Evolutionary conservation across 129 eudicot species (phyloP).

Genomic region (Lactuca sativa): DNA sequence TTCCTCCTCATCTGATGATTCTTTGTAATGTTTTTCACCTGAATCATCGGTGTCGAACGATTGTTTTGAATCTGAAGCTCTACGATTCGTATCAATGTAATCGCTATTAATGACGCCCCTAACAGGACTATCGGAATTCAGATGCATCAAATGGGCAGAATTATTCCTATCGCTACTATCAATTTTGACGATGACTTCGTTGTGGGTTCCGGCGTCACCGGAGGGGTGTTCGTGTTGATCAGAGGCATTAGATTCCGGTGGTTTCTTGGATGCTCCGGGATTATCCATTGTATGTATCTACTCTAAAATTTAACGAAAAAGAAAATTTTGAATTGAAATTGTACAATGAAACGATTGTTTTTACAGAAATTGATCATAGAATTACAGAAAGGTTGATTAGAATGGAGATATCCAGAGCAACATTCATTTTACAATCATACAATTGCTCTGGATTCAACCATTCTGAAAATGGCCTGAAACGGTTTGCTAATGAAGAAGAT

Average conservation of each 20-base stretch:
- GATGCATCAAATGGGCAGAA: not conserved
- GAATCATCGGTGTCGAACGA: slow-evolving; percentile 33
- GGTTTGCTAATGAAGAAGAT: slow-evolving; percentile 8
- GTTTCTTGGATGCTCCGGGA: slow-evolving; percentile 5
- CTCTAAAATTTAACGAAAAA: not conserved
- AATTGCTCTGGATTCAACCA: slow-evolving; percentile 43
- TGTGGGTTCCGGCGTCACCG: not conserved
- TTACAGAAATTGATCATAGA: not conserved
- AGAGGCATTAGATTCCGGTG: slow-evolving; percentile 19
- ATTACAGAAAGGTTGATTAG: slow-evolving; percentile 10
- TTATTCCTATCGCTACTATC: slow-evolving; percentile 15
- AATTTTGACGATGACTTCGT: slow-evolving; percentile 34
- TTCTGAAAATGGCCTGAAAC: slow-evolving; percentile 32
- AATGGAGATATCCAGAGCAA: slow-evolving; percentile 44
- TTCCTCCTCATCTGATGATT: slow-evolving; percentile 16
- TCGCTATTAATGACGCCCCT: slow-evolving; percentile 19
- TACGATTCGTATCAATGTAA: not conserved
- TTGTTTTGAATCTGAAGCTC: slow-evolving; percentile 26
- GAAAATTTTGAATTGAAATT: not conserved
- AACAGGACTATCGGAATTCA: slow-evolving; percentile 29
- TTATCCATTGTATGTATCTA: slow-evolving; percentile 23
- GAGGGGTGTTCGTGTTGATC: not conserved
- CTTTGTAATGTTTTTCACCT: not conserved
- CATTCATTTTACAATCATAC: slow-evolving; percentile 21
- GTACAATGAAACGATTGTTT: slow-evolving; percentile 1